These are phyloP conservation scores for Dipodascopsis uninucleata DNA, from an alignment of 805 yeast genomes.

Conservation along the genomic window DNA sequence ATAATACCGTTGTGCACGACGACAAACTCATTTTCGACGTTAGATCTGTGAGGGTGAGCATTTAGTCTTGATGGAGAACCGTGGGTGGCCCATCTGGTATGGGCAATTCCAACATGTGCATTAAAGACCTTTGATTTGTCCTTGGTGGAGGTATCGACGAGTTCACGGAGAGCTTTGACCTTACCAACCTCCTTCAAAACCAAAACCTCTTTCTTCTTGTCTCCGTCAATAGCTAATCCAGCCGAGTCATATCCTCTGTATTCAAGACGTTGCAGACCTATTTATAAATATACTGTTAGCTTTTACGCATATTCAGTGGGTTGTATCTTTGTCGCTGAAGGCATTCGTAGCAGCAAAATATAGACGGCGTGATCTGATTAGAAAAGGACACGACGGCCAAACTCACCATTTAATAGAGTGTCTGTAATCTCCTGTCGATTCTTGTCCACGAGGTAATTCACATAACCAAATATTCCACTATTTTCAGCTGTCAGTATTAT, in stretches of 20 bases:
- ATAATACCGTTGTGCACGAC: slow-evolving; percentile 98
- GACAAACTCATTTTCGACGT: slow-evolving; percentile 73
- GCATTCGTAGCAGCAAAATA: too few relatives aligned
- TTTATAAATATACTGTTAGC: too few relatives aligned
- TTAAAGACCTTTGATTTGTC: slow-evolving; percentile 64
- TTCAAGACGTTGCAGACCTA: slow-evolving; percentile 41
- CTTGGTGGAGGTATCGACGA: slow-evolving; percentile 45
- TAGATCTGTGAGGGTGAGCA: slow-evolving; percentile 97
- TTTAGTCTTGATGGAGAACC: slow-evolving; percentile 83
- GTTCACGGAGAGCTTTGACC: slow-evolving; percentile 74
- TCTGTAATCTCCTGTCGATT: slow-evolving; percentile 89
- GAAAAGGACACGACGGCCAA: too few relatives aligned
- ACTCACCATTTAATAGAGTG: slow-evolving; percentile 87
- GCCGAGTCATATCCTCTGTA: slow-evolving; percentile 98
- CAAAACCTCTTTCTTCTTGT: slow-evolving; percentile 62
- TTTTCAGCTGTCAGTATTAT: too few relatives aligned
- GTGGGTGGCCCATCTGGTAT: slow-evolving; percentile 99
- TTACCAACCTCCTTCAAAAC: slow-evolving; percentile 87
- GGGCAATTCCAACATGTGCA: slow-evolving; percentile 94
- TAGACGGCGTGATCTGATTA: too few relatives aligned
- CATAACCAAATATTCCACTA: slow-evolving; percentile 97
- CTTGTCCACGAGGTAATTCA: slow-evolving; percentile 88
- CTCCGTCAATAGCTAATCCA: slow-evolving; percentile 94
- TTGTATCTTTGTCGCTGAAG: too few relatives aligned
- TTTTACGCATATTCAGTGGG: too few relatives aligned